Conservation (phyloP, 257 asterid genomes). For the Capsicum pubescens region DNA sequence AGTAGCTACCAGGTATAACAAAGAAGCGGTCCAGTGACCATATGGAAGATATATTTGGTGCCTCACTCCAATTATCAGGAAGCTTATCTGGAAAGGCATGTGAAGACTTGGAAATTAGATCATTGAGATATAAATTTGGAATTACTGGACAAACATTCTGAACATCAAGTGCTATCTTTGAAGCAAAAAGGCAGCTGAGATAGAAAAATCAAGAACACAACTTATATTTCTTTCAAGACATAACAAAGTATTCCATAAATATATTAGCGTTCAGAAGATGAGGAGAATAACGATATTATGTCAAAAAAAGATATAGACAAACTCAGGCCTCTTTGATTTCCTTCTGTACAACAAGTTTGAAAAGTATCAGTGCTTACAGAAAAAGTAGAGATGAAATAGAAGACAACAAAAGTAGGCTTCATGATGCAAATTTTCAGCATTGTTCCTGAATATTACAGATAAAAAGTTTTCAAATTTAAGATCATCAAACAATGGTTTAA, state of each 20-base stretch:
- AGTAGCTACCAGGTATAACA: too few relatives aligned
- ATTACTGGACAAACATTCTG: slow-evolving; percentile 25
- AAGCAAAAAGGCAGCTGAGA: too few relatives aligned
- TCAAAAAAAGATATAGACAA: not conserved
- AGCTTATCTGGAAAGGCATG: slow-evolving; percentile 63
- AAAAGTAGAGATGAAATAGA: slow-evolving; percentile 15
- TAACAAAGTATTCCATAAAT: not conserved
- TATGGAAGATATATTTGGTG: slow-evolving; percentile 74
- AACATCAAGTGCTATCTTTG: slow-evolving; percentile 28
- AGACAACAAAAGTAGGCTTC: slow-evolving; percentile 2
- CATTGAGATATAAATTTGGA: slow-evolving; percentile 25
- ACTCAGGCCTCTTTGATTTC: not conserved
- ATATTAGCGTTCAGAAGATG: not conserved
- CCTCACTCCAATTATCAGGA: slow-evolving; percentile 84
- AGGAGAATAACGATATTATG: not conserved
- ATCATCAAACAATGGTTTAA: not conserved
- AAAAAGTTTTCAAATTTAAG: not conserved
- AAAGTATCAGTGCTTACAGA: slow-evolving; percentile 5
- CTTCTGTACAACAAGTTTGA: not conserved
- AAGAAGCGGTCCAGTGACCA: slow-evolving; percentile 81
- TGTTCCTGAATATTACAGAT: too few relatives aligned
- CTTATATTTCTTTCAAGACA: not conserved
- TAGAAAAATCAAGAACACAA: not conserved
- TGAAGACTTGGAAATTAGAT: slow-evolving; percentile 31
- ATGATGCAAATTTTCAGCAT: not conserved